Percentiles rank a stretch among this genome's conserved stretches.
phyloP scores from a whole-genome alignment of 495 filamentous ascomycete genomes.

The Neurospora sp. region DNA sequence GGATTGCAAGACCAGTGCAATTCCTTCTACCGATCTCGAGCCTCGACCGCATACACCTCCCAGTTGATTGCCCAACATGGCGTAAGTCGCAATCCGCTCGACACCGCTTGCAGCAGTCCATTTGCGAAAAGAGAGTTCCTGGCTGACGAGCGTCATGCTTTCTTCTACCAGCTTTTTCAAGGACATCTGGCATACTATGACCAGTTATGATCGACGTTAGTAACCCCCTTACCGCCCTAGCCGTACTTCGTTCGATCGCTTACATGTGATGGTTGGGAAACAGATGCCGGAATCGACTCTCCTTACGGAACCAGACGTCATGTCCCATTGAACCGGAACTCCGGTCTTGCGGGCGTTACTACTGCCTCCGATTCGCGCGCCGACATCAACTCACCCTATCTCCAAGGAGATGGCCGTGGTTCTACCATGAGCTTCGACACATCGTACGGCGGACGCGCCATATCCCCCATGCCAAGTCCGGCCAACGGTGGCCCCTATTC shows the following conservation, averaged over 20 bases:
- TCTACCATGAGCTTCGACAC: constrained; percentile 43
- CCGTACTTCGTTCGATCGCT: constrained; percentile 7
- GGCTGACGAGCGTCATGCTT: neutral
- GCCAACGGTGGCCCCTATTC: constrained; percentile 66
- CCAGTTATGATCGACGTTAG: constrained; percentile 52
- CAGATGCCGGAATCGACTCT: constrained; percentile 77
- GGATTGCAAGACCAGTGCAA: neutral
- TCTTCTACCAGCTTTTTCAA: neutral
- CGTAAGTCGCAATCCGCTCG: neutral
- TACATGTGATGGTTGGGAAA: constrained; percentile 29
- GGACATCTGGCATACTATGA: constrained; percentile 91
- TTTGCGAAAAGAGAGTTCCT: neutral
- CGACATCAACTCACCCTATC: constrained; percentile 64
- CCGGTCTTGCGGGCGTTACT: constrained; percentile 66
- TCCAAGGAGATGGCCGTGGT: constrained; percentile 50
- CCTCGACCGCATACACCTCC: neutral
- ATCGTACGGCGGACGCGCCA: constrained; percentile 28
- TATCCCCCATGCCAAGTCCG: constrained; percentile 49
- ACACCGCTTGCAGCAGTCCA: neutral
- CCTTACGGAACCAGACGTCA: constrained; percentile 76
- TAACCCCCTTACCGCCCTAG: constrained; percentile 17
- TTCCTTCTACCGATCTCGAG: neutral
- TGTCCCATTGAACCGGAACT: constrained; percentile 60
- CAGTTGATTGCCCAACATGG: neutral
- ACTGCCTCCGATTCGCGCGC: constrained; percentile 68